Evolutionary conservation across 495 filamentous ascomycete genomes (phyloP).

Genomic region (Daldinia childiae): DNA sequence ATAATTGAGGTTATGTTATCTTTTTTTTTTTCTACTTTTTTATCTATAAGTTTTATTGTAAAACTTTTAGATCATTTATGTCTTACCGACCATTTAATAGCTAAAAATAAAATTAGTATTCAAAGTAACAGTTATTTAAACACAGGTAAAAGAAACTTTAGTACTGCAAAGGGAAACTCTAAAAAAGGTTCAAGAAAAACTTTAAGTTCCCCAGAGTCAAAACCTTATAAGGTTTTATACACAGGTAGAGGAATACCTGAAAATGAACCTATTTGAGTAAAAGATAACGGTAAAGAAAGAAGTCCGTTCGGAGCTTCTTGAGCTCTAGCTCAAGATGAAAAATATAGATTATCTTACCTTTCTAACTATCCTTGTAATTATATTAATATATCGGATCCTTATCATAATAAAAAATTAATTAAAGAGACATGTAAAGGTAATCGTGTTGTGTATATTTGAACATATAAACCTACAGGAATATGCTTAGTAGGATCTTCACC

Average conservation of each 20-base stretch:
- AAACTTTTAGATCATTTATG: constrained; percentile 2
- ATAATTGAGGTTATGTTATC: constrained; percentile 1
- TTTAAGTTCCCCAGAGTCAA: constrained; percentile 1
- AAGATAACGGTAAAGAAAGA: constrained; percentile 1
- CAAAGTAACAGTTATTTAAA: neutral
- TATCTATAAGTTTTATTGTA: neutral
- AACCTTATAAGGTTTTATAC: constrained; percentile 1
- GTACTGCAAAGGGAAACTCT: neutral
- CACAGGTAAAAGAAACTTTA: constrained; percentile 3
- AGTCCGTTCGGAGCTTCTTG: neutral
- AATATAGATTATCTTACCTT: constrained; percentile 1
- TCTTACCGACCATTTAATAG: too few relatives aligned
- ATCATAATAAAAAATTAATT: constrained; percentile 3
- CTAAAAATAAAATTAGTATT: constrained; percentile 6
- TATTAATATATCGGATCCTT: constrained; percentile 4
- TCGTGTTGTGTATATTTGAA: constrained; percentile 3
- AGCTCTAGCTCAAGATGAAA: neutral
- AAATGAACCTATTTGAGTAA: constrained; percentile 3
- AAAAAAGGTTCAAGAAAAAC: constrained; percentile 4
- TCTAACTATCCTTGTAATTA: constrained; percentile 4
- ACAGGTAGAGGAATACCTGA: neutral
- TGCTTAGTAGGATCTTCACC: constrained; percentile 3
- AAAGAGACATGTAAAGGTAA: constrained; percentile 2
- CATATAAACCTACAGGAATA: constrained; percentile 4
- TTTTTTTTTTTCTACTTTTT: constrained; percentile 3